Percentiles rank a stretch among this genome's conserved stretches.
phyloP scores from a whole-genome alignment of 768 basidiomycete genomes.

The Collybiopsis luxurians region DNA sequence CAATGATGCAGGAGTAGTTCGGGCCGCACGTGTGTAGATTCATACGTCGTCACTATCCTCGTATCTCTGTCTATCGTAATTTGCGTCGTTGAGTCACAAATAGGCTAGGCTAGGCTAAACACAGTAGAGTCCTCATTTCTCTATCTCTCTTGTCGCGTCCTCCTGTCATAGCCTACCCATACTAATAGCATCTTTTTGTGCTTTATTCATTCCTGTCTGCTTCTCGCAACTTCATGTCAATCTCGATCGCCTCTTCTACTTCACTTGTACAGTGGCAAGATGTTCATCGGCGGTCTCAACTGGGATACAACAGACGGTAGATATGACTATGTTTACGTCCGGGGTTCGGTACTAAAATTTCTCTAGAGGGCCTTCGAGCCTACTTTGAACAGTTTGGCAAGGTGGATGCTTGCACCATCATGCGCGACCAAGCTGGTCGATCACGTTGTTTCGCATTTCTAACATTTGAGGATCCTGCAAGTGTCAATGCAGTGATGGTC shows the following conservation, averaged over 20 bases:
- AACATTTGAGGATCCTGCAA: conserved; percentile 90
- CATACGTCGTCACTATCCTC: conserved; percentile 6
- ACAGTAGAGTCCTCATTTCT: conserved; percentile 74
- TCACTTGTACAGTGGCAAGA: neutral
- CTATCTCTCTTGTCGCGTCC: conserved; percentile 51
- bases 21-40: neutral
- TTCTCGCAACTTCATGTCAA: neutral
- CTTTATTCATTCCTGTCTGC: conserved; percentile 19
- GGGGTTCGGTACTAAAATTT: neutral
- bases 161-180: conserved; percentile 59
- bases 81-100: conserved; percentile 36
- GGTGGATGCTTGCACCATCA: conserved; percentile 97
- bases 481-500: conserved; percentile 95
- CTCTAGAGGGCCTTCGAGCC: conserved; percentile 67
- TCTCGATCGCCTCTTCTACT: too few species aligned
- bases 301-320: conserved; percentile 99
- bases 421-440: conserved; percentile 94
- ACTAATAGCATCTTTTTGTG: conserved; percentile 67
- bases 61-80: conserved; percentile 21
- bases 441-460: conserved; percentile 98
- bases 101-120: conserved; percentile 69
- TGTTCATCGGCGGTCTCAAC: conserved; percentile 64
- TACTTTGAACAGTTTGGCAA: conserved; percentile 97
- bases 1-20: neutral
- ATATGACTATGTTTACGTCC: neutral